Base-by-base conservation (phyloP, 2,329 filamentous ascomycete genomes). In the Penicillium sp. region DNA sequence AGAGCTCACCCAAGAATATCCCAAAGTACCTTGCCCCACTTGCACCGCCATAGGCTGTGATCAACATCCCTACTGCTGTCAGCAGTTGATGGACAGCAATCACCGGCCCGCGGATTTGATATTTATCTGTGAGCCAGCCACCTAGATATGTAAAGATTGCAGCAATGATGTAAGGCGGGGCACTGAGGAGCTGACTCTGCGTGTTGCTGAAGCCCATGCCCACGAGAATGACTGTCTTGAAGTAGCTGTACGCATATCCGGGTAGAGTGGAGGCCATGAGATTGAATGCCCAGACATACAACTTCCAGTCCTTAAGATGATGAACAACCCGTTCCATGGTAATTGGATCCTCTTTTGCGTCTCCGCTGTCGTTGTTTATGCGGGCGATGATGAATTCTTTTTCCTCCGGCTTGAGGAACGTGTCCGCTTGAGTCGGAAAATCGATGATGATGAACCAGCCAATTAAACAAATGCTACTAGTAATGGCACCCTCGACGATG, bases 361-460 rank as follows among this genome's bases (percentile, higher is more conserved):
- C 73, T 5, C 70, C 70, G 7, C 71, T 66, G 55, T 75, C 73
- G 18, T 64, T 61, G 31, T 77, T 67, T 55, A 78, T 73, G 10
- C 71, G 69, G 18, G 54, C 65, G 40, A 72, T 61, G n/a, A 76
- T 63, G 50, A 73, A 66, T 2, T 61, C 57, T 22, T 65, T 58
- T 54, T 67, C 63, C 14, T 59, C 56, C 0, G 59, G 59, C 4
- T 54, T 66, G 5, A 71, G 57, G 56, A 70, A 70, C 22, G 54
- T 55, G 9, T 55, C 60, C n/a, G 68, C 61, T 44, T 64, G 61
- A 39, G 68, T 65, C 5, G 71, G 69, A 60, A 75, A 76, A 46
- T 76, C 74, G n/a, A 76, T 71, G 59, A 79, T 71, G 43, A 75
- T 67, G 53, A 73, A 74, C 55, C 64, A 70, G 5, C 66, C 67